These are phyloP conservation scores for Atkinsonella hypoxylon DNA, from an alignment of 2,329 filamentous ascomycete genomes.

Conservation along the genomic window DNA sequence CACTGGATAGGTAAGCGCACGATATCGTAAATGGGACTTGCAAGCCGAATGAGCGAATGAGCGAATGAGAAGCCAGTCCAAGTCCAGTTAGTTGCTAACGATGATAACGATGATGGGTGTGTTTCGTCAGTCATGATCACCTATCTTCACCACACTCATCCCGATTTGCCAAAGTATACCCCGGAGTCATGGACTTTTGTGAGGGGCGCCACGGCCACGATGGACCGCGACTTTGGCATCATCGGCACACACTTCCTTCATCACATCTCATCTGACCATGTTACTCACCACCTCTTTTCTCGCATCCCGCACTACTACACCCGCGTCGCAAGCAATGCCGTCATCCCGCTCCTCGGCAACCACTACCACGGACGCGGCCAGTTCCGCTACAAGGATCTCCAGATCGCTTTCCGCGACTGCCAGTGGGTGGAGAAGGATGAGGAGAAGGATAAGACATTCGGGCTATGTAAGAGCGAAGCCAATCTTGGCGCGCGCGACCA, in stretches of 20 bases:
- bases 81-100: too few species aligned
- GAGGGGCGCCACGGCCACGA: slow-evolving; percentile 46
- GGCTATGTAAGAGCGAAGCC: neutral
- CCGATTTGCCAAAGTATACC: slow-evolving; percentile 34
- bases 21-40: too few species aligned
- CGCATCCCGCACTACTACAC: slow-evolving; percentile 34
- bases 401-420: neutral
- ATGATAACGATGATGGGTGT: too few species aligned
- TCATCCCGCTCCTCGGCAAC: slow-evolving; percentile 81
- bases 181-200: slow-evolving; percentile 47
- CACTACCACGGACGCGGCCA: slow-evolving; percentile 55
- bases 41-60: too few species aligned
- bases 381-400: neutral
- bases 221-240: slow-evolving; percentile 52
- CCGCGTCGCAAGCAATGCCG: slow-evolving; percentile 43
- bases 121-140: slow-evolving; percentile 50
- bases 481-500: neutral
- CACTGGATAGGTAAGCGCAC: slow-evolving; percentile 58
- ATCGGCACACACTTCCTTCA: slow-evolving; percentile 51
- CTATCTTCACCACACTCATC: slow-evolving; percentile 50
- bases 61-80: too few species aligned
- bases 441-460: neutral
- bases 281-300: slow-evolving; percentile 46
- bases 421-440: neutral
- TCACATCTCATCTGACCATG: slow-evolving; percentile 47